Percentiles rank a stretch among this genome's conserved stretches.
phyloP scores from a whole-genome alignment of 2,329 filamentous ascomycete genomes.

The Zymoseptoria ardabiliae region DNA sequence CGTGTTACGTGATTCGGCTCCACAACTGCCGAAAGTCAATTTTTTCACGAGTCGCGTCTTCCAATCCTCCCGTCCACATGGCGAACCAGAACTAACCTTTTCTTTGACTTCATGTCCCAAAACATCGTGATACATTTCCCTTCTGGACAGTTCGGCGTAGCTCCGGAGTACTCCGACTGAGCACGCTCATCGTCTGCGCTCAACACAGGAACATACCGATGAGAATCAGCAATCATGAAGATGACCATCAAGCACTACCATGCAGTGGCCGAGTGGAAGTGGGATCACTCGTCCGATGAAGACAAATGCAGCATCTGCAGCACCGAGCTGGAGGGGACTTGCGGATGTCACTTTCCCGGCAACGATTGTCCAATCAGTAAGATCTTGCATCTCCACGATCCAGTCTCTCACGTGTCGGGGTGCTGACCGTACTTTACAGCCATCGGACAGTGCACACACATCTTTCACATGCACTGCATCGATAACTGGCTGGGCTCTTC shows the following conservation, averaged over 20 bases:
- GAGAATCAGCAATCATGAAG: slow-evolving; percentile 58
- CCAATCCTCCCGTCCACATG: not conserved
- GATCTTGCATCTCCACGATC: slow-evolving; percentile 28
- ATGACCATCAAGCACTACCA: slow-evolving; percentile 92
- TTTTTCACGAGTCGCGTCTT: not conserved
- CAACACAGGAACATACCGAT: not conserved
- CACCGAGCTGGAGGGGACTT: slow-evolving; percentile 94
- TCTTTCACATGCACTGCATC: slow-evolving; percentile 98
- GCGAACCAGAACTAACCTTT: not conserved
- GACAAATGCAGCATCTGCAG: slow-evolving; percentile 98
- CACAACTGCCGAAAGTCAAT: not conserved
- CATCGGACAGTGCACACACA: slow-evolving; percentile 93
- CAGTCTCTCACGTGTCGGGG: slow-evolving; percentile 11
- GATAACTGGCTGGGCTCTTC: slow-evolving; percentile 95
- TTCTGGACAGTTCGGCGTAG: not conserved
- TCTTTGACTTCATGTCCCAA: not conserved
- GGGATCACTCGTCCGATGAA: slow-evolving; percentile 76
- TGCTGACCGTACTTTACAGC: slow-evolving; percentile 47
- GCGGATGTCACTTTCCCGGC: slow-evolving; percentile 94
- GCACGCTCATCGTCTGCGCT: not conserved
- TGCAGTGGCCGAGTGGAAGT: slow-evolving; percentile 91
- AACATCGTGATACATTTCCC: not conserved
- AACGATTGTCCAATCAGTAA: slow-evolving; percentile 88
- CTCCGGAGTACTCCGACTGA: not conserved
- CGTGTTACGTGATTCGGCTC: not conserved